These are phyloP conservation scores for Pistacia integerrima DNA, from an alignment of 345 rosid genomes.

Conservation along the genomic window DNA sequence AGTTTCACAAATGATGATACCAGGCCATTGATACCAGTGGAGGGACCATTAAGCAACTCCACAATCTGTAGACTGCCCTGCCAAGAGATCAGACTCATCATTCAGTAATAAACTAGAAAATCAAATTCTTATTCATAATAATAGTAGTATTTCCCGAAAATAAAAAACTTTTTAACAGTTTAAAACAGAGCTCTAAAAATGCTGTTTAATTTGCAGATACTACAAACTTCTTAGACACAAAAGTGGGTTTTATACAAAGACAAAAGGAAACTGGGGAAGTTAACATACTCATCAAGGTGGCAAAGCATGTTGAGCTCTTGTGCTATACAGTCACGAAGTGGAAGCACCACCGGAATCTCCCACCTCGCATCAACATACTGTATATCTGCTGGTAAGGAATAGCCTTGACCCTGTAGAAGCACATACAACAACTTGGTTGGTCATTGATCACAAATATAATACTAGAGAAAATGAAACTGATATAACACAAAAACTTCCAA, in stretches of 20 bases:
- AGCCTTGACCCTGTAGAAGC: conserved; percentile 78
- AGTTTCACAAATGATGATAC: conserved; percentile 80
- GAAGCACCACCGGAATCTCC: conserved; percentile 76
- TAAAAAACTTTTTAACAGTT: neutral
- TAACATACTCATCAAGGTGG: conserved; percentile 68
- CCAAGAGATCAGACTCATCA: conserved; percentile 49
- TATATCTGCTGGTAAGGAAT: conserved; percentile 93
- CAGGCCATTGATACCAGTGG: conserved; percentile 72
- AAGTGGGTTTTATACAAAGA: neutral
- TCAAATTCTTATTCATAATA: neutral
- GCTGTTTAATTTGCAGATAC: neutral
- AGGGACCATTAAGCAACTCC: conserved; percentile 42
- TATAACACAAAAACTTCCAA: neutral
- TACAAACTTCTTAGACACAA: neutral
- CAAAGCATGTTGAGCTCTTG: conserved; percentile 74
- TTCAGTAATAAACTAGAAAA: conserved; percentile 14
- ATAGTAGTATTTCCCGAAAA: neutral
- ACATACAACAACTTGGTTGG: neutral
- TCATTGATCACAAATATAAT: neutral
- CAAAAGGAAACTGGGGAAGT: neutral
- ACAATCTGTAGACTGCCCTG: conserved; percentile 83
- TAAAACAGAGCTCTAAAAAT: neutral
- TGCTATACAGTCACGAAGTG: conserved; percentile 81
- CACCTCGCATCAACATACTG: conserved; percentile 90
- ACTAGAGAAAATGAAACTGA: neutral